Base-by-base conservation (phyloP, 257 asterid genomes). In the Oldenlandia corymbosa region DNA sequence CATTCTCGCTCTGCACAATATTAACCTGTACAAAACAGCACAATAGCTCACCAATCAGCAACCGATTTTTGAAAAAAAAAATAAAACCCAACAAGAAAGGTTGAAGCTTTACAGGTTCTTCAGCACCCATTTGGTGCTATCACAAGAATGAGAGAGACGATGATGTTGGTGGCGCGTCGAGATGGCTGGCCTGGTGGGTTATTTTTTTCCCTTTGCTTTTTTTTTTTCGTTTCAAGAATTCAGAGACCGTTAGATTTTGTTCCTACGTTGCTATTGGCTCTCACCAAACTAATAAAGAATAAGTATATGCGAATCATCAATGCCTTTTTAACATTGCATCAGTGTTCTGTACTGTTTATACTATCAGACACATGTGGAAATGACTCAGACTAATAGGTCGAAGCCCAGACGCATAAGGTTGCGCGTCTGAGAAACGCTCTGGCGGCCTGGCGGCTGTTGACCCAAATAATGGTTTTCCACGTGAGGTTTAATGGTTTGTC, bases 161-260 rank as follows among this genome's bases (percentile, higher is more conserved):
- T 75, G 84, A 85, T 82, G 9, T 83, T 80, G 78, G 79, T 12
- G 80, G 84, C 87, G 85, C 85, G 83, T 81, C 84, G 58, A 4
- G 20, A n/a, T 31, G 68, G n/a, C 14, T 73, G 30, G 14, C 61
- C 47, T 7, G 70, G 57, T 39, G 49, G 76, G 51, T n/a, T n/a
- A n/a, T n/a, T n/a, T n/a, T 8, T 32, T 14, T 34, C 39, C 4
- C 42, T 10, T 8, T 27, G 28, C 9, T 14, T 43, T 10, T 10
- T 14, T 43, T 43, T 43, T 14, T 12, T 43, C 1, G 2, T 43
- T 3, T n/a, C 60, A 41, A 26, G 83, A 72, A 69, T n/a, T n/a
- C n/a, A n/a, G n/a, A n/a, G n/a, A n/a, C n/a, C 81, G 88, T 82
- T 80, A 76, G 84, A 80, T 81, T 78, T 79, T 74, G 73, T 75